A percentile compares a stretch with the other conserved stretches of the same genome.
Conservation (phyloP, 805 yeast genomes). For the Metschnikowia orientalis region DNA sequence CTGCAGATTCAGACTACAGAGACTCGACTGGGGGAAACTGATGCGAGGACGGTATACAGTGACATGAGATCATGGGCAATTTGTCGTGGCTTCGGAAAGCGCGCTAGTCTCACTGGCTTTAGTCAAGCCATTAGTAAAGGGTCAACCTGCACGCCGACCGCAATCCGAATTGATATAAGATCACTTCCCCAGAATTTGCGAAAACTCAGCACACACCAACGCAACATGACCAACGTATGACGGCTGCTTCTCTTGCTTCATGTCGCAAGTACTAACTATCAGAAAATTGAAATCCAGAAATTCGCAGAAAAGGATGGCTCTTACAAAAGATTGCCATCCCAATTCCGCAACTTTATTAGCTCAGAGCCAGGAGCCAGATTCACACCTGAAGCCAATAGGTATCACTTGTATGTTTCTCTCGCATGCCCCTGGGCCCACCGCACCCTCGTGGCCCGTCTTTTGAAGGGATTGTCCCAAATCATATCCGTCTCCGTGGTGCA, state of each 20-base stretch:
- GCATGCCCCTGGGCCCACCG: conserved; percentile 99
- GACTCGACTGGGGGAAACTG: too few species aligned
- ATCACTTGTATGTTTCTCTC: conserved; percentile 78
- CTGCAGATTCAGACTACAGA: too few species aligned
- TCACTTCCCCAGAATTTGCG: too few species aligned
- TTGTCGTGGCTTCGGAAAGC: too few species aligned
- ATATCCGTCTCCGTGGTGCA: conserved; percentile 77
- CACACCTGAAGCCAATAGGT: conserved; percentile 73
- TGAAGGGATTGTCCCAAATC: conserved; percentile 63
- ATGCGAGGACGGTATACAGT: too few species aligned
- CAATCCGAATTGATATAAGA: too few species aligned
- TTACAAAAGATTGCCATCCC: conserved; percentile 48
- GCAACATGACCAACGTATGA: conserved; percentile 6
- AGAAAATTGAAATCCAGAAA: conserved; percentile 40
- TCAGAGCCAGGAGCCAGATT: conserved; percentile 54
- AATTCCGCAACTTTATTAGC: conserved; percentile 65
- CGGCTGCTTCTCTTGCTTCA: neutral
- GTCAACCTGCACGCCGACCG: too few species aligned
- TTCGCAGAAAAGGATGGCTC: conserved; percentile 53
- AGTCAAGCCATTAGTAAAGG: too few species aligned
- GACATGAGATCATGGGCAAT: too few species aligned
- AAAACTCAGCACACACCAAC: too few species aligned
- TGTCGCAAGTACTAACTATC: conserved; percentile 4
- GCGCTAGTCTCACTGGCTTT: too few species aligned
- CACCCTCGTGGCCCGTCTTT: conserved; percentile 62